Conservation (phyloP, 1,139 yeast genomes). For the Magnusiomyces tetraspermus region DNA sequence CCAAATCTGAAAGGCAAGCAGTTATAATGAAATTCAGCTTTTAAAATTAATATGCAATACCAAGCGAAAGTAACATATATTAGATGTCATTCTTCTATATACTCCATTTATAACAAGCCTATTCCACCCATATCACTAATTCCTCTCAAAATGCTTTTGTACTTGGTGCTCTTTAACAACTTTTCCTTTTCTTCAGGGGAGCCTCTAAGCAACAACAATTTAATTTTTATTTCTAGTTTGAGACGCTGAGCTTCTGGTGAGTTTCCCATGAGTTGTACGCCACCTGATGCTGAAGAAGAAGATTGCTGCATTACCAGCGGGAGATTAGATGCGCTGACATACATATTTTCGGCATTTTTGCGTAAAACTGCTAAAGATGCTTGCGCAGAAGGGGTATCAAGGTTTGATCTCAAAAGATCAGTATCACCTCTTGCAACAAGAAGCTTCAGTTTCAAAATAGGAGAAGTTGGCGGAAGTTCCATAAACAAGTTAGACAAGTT, state of each 20-base stretch:
- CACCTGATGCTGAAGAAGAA: not conserved
- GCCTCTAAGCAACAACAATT: not conserved
- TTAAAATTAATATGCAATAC: too few relatives aligned
- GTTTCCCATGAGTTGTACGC: not conserved
- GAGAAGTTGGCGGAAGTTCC: slow-evolving; percentile 1
- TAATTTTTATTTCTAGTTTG: not conserved
- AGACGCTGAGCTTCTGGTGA: slow-evolving; percentile 2
- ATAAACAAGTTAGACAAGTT: not conserved
- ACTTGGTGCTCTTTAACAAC: slow-evolving; percentile 1
- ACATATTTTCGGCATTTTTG: slow-evolving; percentile 21
- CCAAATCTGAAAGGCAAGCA: too few relatives aligned
- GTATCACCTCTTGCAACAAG: slow-evolving; percentile 24
- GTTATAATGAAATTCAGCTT: too few relatives aligned
- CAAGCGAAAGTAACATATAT: too few relatives aligned
- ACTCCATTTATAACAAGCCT: not conserved
- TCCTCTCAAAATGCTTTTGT: not conserved
- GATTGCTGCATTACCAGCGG: not conserved
- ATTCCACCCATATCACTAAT: not conserved
- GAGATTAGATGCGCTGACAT: slow-evolving; percentile 18
- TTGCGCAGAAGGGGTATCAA: slow-evolving; percentile 18
- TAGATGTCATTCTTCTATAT: too few relatives aligned
- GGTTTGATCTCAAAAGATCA: slow-evolving; percentile 20
- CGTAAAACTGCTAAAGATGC: slow-evolving; percentile 18
- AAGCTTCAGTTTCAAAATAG: slow-evolving; percentile 14
- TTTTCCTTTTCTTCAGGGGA: slow-evolving; percentile 9